Percentiles rank a stretch among this genome's conserved stretches.
Evolutionary conservation across 225 moss, liverwort and hornwort species (phyloP).

Genomic region (Physcomitrellopsis africana): DNA sequence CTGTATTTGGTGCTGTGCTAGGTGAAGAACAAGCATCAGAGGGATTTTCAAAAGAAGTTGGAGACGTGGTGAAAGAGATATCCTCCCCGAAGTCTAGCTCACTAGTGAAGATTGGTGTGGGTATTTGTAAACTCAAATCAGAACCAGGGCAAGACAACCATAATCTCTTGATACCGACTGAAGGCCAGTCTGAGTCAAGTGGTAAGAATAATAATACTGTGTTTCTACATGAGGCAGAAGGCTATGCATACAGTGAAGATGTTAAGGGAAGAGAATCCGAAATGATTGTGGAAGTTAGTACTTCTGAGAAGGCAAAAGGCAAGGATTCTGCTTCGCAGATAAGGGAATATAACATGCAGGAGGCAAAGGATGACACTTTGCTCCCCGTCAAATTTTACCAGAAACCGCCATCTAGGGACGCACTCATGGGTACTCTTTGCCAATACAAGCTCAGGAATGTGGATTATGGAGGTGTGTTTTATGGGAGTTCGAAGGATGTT

Average conservation of each 20-base stretch:
- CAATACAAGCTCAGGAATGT: conserved; percentile 50
- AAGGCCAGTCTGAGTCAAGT: conserved; percentile 10
- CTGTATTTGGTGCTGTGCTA: conserved; percentile 8
- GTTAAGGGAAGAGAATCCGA: conserved; percentile 21
- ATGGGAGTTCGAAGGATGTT: conserved; percentile 81
- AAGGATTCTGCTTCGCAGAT: conserved; percentile 23
- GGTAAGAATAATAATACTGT: neutral
- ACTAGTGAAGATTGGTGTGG: conserved; percentile 29
- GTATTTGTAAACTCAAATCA: conserved; percentile 20
- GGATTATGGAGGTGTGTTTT: conserved; percentile 72
- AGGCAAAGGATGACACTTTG: conserved; percentile 18
- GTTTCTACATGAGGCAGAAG: neutral
- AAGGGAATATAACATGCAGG: conserved; percentile 16
- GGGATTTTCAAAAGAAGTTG: conserved; percentile 17
- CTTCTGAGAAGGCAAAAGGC: conserved; percentile 14
- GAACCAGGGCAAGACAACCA: conserved; percentile 5
- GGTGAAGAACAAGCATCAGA: conserved; percentile 20
- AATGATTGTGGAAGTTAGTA: conserved; percentile 19
- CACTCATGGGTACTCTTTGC: conserved; percentile 46
- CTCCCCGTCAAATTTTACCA: conserved; percentile 56
- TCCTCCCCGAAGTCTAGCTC: conserved; percentile 29
- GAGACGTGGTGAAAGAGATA: conserved; percentile 22
- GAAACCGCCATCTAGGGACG: conserved; percentile 71
- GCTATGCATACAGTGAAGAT: conserved; percentile 2
- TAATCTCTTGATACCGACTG: conserved; percentile 20